Base-by-base conservation (phyloP, 202 grass and related monocot genomes). In the Schoenoplectus tabernaemontani region DNA sequence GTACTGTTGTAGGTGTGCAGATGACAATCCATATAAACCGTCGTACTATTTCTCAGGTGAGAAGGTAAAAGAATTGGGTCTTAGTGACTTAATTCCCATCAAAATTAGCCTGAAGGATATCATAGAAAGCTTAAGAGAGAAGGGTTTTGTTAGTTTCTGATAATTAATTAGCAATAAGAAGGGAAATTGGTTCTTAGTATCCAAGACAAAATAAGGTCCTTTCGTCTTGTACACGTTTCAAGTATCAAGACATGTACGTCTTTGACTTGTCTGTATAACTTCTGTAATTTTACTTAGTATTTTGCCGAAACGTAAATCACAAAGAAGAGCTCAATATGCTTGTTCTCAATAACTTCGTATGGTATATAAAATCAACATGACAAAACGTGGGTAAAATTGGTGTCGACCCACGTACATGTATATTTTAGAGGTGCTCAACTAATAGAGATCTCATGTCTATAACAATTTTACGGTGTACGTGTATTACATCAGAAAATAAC, bases 111-210 rank as follows among this genome's bases (percentile, higher is more conserved):
- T 86, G 8, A 64, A 86, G 42, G 84, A 86, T 22, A 86, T 71
- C 16, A 86, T 86, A 53, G 84, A 86, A 32, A 82, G 84, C 84
- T 82, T 82, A 57, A 82, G 76, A 58, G 84, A 82, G 59, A 86
- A 78, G 42, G 80, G 73, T 37, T 78, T 86, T 34, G n/a, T 86
- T 30, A 82, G 15, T 16, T 82, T 66, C 36, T 66, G 24, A 66
- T 41, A 16, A 66, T n/a, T n/a, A n/a, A n/a, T 11, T 66, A 39
- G 15, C 26, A 62, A 62, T 16, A 34, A 33, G 16, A 32, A 62
- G 28, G 24, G 34, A 62, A 5, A 34, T 16, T 63, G 28, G 16
- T 17, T 63, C 60, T 23, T 63, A 34, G 16, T 63, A 34, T 63
- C 60, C 28, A 17, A 34, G 4, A 15, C 13, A 63, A 34, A 17